Evolutionary conservation across 176 grass and related monocot species (phyloP).

Genomic region (Ensete glaucum): DNA sequence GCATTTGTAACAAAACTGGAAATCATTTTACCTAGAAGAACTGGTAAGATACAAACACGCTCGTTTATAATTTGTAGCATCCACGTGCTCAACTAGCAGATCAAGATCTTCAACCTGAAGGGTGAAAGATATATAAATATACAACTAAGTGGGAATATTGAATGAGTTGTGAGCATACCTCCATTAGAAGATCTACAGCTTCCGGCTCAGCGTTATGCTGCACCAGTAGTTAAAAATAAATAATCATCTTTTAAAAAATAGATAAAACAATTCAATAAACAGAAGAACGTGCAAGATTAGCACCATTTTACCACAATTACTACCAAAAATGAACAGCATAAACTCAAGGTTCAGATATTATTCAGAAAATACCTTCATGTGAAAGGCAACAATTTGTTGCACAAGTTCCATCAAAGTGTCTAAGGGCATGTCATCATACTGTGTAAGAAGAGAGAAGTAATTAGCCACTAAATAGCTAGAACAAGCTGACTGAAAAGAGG

Average conservation of each 20-base stretch:
- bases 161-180: constrained; percentile 37
- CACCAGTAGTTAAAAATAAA: constrained; percentile 9
- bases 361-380: constrained; percentile 75
- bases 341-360: background rate
- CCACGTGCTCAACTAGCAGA: constrained; percentile 90
- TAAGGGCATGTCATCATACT: constrained; percentile 85
- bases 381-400: constrained; percentile 96
- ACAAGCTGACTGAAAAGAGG: constrained; percentile 3
- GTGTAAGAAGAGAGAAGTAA: constrained; percentile 14
- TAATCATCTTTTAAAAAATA: background rate
- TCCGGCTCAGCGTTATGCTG: constrained; percentile 98
- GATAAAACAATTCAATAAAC: constrained; percentile 2
- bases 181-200: constrained; percentile 97
- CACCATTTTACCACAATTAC: background rate
- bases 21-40: constrained; percentile 53
- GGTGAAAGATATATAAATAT: constrained; percentile 12
- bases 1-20: background rate
- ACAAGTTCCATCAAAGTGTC: constrained; percentile 91
- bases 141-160: background rate
- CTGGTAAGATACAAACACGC: constrained; percentile 88
- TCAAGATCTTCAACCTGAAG: constrained; percentile 91
- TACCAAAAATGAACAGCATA: background rate
- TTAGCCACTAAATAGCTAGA: background rate
- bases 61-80: constrained; percentile 78
- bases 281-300: background rate